Percentiles rank a stretch among this genome's conserved stretches.
Evolutionary conservation across 225 moss, liverwort and hornwort species (phyloP).

Genomic region (Bryoerythrophyllum caledonicum): DNA sequence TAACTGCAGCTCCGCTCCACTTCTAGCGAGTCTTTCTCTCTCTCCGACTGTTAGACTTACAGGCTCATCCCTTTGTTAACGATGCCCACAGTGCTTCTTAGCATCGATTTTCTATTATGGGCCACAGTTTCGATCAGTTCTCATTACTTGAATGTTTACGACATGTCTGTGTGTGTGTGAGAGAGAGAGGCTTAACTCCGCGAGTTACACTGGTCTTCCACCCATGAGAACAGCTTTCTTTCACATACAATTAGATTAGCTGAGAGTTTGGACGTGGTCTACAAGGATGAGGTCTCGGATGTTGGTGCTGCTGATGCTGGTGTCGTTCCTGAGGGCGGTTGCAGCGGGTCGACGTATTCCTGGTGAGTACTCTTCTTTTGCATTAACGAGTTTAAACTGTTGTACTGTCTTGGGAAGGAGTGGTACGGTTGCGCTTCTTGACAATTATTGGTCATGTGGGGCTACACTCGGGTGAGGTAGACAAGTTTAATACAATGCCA

Average conservation of each 20-base stretch:
- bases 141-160: neutral
- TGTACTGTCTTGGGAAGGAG: no score
- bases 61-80: neutral
- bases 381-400: neutral
- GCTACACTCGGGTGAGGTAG: neutral
- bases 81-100: no score
- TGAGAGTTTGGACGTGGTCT: neutral
- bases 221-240: neutral
- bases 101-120: neutral
- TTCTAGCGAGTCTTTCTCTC: neutral
- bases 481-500: neutral
- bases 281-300: constrained; percentile 36
- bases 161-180: neutral
- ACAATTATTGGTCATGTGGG: constrained; percentile 11
- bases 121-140: neutral
- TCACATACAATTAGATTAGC: neutral
- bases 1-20: neutral
- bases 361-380: constrained; percentile 25
- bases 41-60: constrained; percentile 4
- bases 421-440: neutral
- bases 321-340: constrained; percentile 21
- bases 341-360: constrained; percentile 41
- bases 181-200: neutral
- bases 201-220: neutral
- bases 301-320: constrained; percentile 35